phyloP scores from a whole-genome alignment of 371 early-diverging fungal species.

The Lichtheimia hyalospora region DNA sequence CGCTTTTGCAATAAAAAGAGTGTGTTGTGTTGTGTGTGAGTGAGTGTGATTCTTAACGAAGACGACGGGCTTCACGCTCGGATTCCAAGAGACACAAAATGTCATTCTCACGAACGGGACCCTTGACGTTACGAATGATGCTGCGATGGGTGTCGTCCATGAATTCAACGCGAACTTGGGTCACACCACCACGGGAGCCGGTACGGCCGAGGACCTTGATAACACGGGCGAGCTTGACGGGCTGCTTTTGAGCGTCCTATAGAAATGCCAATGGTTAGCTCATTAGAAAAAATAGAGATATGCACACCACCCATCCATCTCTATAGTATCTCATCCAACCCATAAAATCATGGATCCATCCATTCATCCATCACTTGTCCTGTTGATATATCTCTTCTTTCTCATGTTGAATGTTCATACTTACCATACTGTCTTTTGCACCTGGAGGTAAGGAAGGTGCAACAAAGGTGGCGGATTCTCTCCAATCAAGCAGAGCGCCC shows the following conservation, averaged over 20 bases:
- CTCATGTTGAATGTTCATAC: neutral
- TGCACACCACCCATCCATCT: slow-evolving; percentile 4
- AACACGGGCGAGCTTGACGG: slow-evolving; percentile 93
- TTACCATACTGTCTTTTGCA: slow-evolving; percentile 1
- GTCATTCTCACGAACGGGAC: slow-evolving; percentile 97
- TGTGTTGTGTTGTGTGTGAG: too few species aligned
- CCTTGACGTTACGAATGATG: slow-evolving; percentile 99
- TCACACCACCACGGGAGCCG: slow-evolving; percentile 98
- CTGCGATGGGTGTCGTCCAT: slow-evolving; percentile 93
- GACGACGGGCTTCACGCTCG: slow-evolving; percentile 99
- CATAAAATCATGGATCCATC: neutral
- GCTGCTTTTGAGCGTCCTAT: slow-evolving; percentile 71
- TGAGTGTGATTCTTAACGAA: slow-evolving; percentile 69
- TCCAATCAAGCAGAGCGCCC: neutral
- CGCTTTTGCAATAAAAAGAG: too few species aligned
- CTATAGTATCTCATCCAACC: neutral
- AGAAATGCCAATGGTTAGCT: neutral
- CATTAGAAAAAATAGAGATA: neutral
- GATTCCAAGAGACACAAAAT: slow-evolving; percentile 96
- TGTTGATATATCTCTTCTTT: too few species aligned
- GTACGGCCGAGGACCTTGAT: slow-evolving; percentile 98
- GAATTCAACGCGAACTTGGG: slow-evolving; percentile 98
- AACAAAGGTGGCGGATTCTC: too few species aligned
- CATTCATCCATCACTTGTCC: slow-evolving; percentile 7
- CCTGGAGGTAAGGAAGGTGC: slow-evolving; percentile 1